Conservation (phyloP, 768 basidiomycete genomes). For the Tricholoma bakamatsutake region DNA sequence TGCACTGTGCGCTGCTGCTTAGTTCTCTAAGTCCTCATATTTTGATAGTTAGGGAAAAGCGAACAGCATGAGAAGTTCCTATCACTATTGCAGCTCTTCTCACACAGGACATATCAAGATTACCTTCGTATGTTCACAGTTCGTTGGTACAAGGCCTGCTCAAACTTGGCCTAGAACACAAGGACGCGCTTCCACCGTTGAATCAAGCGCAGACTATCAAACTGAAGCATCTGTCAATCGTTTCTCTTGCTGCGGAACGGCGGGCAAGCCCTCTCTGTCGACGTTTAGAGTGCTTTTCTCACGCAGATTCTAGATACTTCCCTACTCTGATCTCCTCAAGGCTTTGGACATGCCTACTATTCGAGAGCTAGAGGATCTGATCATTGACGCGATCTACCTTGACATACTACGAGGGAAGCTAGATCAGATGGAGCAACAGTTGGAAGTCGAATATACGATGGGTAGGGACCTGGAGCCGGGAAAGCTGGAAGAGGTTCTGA, state of each 20-base stretch:
- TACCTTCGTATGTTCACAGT: slow-evolving; percentile 53
- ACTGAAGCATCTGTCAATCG: slow-evolving; percentile 89
- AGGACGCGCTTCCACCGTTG: slow-evolving; percentile 59
- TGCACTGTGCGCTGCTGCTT: slow-evolving; percentile 26
- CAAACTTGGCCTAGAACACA: slow-evolving; percentile 44
- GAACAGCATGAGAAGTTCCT: slow-evolving; percentile 60
- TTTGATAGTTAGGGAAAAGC: slow-evolving; percentile 53
- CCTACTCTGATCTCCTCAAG: slow-evolving; percentile 68
- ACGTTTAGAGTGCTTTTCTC: not conserved
- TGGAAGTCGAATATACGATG: slow-evolving; percentile 91
- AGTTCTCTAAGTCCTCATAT: not conserved
- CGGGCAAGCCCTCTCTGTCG: slow-evolving; percentile 46
- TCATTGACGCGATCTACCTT: slow-evolving; percentile 95
- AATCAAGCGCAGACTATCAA: slow-evolving; percentile 75
- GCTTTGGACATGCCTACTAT: slow-evolving; percentile 72
- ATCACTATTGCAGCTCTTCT: slow-evolving; percentile 76
- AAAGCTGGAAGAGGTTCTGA: slow-evolving; percentile 53
- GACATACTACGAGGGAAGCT: slow-evolving; percentile 87
- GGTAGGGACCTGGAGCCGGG: slow-evolving; percentile 87
- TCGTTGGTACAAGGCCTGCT: not conserved
- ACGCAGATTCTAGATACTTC: slow-evolving; percentile 54
- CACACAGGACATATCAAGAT: slow-evolving; percentile 82
- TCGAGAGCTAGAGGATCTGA: slow-evolving; percentile 90
- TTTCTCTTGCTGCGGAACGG: slow-evolving; percentile 70
- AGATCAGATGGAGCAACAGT: slow-evolving; percentile 84